Evolutionary conservation across 768 basidiomycete genomes (phyloP).

Genomic region (Mycena polygramma): DNA sequence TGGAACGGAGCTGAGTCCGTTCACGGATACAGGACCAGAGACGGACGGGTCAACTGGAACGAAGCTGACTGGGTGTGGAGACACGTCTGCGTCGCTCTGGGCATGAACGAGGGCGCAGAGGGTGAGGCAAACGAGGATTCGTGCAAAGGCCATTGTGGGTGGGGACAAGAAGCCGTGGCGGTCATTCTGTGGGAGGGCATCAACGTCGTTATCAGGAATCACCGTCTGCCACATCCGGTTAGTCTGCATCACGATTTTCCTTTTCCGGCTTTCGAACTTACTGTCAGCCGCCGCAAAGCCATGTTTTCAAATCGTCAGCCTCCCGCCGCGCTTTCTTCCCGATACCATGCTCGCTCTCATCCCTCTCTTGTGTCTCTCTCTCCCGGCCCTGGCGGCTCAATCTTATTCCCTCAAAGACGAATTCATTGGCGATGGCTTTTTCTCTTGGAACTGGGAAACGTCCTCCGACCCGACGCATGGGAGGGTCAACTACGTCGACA

Average conservation of each 20-base stretch:
- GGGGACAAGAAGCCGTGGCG: neutral
- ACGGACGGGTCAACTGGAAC: neutral
- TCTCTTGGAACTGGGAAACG: slow-evolving; percentile 65
- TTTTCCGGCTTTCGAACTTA: neutral
- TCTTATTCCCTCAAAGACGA: slow-evolving; percentile 39
- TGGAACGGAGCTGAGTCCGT: slow-evolving; percentile 1
- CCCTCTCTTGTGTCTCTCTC: slow-evolving; percentile 23
- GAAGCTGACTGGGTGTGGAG: slow-evolving; percentile 5
- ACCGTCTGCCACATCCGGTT: too few species aligned
- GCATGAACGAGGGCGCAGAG: slow-evolving; percentile 11
- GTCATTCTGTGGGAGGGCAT: too few species aligned
- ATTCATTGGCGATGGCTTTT: slow-evolving; percentile 55
- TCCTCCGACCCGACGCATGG: slow-evolving; percentile 74
- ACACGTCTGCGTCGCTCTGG: slow-evolving; percentile 11
- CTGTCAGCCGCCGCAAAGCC: neutral
- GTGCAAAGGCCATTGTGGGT: slow-evolving; percentile 17
- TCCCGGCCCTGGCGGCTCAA: slow-evolving; percentile 12
- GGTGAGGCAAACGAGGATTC: slow-evolving; percentile 14
- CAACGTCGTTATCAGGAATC: too few species aligned
- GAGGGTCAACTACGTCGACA: slow-evolving; percentile 70
- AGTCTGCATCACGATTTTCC: too few species aligned
- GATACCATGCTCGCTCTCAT: slow-evolving; percentile 27
- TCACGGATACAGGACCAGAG: slow-evolving; percentile 12
- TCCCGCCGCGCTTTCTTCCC: slow-evolving; percentile 11
- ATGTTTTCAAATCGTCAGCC: slow-evolving; percentile 6